Evolutionary conservation across 2,329 filamentous ascomycete genomes (phyloP).

Genomic region (Akanthomyces muscarius): DNA sequence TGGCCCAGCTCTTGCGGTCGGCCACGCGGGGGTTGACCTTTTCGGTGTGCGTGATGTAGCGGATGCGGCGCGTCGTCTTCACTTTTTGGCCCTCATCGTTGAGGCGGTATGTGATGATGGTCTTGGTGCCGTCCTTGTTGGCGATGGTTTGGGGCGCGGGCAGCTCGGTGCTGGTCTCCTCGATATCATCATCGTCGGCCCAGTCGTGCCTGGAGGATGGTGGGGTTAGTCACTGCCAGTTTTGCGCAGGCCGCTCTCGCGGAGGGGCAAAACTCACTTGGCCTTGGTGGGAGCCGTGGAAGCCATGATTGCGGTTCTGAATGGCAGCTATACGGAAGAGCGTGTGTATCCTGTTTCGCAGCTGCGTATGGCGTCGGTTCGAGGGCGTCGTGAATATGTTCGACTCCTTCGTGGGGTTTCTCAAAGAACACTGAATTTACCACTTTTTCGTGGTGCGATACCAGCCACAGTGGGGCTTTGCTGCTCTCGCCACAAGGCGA

Average conservation of each 20-base stretch:
- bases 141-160: slow-evolving; percentile 83
- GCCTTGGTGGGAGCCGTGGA: slow-evolving; percentile 37
- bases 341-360: slow-evolving; percentile 8
- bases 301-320: slow-evolving; percentile 33
- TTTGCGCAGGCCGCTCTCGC: slow-evolving; percentile 16
- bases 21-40: slow-evolving; percentile 95
- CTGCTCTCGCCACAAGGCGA: slow-evolving; percentile 12
- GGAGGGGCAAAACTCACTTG: slow-evolving; percentile 32
- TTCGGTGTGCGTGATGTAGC: slow-evolving; percentile 85
- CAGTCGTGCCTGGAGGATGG: slow-evolving; percentile 64
- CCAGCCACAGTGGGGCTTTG: slow-evolving; percentile 31
- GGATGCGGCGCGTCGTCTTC: slow-evolving; percentile 94
- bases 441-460: slow-evolving; percentile 40
- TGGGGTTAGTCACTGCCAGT: slow-evolving; percentile 32
- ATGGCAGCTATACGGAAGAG: slow-evolving; percentile 16
- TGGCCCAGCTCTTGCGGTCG: slow-evolving; percentile 86
- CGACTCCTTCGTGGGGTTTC: slow-evolving; percentile 36
- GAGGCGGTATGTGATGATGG: slow-evolving; percentile 81
- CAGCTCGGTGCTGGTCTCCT: slow-evolving; percentile 65
- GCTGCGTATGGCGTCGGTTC: slow-evolving; percentile 21
- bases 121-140: slow-evolving; percentile 99
- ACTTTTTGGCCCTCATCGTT: slow-evolving; percentile 95
- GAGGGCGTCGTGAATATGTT: slow-evolving; percentile 22
- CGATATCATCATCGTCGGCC: slow-evolving; percentile 93
- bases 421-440: slow-evolving; percentile 35